phyloP scores from a whole-genome alignment of 164 flowering plant species.

The Vitis rotundifolia region DNA sequence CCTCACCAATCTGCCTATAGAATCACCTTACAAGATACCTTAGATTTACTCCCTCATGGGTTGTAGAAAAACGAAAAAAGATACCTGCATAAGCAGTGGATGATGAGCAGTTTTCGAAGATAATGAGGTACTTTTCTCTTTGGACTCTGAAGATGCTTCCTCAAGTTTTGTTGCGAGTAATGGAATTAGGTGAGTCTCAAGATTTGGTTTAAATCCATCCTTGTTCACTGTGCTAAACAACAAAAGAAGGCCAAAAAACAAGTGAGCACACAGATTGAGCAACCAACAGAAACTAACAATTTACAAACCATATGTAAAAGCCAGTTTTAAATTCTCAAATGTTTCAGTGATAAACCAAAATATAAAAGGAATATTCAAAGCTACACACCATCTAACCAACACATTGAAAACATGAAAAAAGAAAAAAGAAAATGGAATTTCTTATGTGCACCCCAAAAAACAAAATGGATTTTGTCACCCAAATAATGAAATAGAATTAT shows the following conservation, averaged over 20 bases:
- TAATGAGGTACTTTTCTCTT: slow-evolving; percentile 38
- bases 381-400: no score
- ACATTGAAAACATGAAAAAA: no score
- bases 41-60: neutral
- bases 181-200: slow-evolving; percentile 92
- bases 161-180: slow-evolving; percentile 70
- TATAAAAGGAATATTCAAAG: no score
- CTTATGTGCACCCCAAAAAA: no score
- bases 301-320: no score
- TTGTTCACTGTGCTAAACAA: slow-evolving; percentile 74
- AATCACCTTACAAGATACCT: neutral
- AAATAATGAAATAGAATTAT: no score
- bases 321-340: no score
- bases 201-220: slow-evolving; percentile 92
- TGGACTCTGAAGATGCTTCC: slow-evolving; percentile 44
- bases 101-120: slow-evolving; percentile 68
- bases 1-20: no score
- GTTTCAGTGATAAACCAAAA: no score
- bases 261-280: neutral
- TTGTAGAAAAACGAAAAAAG: slow-evolving; percentile 8
- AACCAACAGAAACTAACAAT: no score
- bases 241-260: slow-evolving; percentile 11
- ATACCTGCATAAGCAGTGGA: slow-evolving; percentile 81
- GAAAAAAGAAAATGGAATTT: no score
- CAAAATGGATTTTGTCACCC: no score